Conservation (phyloP, 2,329 filamentous ascomycete genomes). For the Phaeophleospora eucalypticola region DNA sequence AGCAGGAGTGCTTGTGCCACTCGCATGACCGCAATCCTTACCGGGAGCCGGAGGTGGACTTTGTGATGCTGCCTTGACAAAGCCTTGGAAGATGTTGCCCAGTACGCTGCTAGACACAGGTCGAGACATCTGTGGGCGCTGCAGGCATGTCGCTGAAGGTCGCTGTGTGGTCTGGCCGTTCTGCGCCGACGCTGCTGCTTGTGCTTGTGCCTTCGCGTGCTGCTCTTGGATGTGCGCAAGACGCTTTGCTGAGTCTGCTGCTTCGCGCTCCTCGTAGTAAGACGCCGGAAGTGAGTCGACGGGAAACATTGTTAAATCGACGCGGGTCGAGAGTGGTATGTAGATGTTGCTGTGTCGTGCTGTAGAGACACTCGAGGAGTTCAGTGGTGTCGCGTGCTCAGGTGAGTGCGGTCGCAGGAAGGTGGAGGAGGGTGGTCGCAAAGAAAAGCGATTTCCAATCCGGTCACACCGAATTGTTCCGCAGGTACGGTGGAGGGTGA, state of each 20-base stretch:
- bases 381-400: neutral
- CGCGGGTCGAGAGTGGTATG: no score
- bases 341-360: no score
- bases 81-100: conserved; percentile 28
- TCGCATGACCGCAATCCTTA: conserved; percentile 4
- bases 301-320: conserved; percentile 34
- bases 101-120: conserved; percentile 18
- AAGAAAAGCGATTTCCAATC: neutral
- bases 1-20: conserved; percentile 17
- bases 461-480: neutral
- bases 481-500: neutral
- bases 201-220: conserved; percentile 18
- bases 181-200: conserved; percentile 9
- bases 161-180: conserved; percentile 7
- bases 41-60: neutral
- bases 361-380: no score
- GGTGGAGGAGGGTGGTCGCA: neutral
- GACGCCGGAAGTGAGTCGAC: conserved; percentile 29
- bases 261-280: conserved; percentile 32
- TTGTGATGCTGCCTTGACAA: conserved; percentile 12
- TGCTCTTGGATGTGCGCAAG: conserved; percentile 19
- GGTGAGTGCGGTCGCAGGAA: neutral
- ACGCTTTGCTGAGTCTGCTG: conserved; percentile 23
- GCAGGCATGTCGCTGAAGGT: conserved; percentile 14
- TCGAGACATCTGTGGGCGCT: conserved; percentile 23